Percentiles rank a stretch among this genome's conserved stretches.
Evolutionary conservation across 495 filamentous ascomycete species (phyloP).

Genomic region (Trichoderma erinaceum): DNA sequence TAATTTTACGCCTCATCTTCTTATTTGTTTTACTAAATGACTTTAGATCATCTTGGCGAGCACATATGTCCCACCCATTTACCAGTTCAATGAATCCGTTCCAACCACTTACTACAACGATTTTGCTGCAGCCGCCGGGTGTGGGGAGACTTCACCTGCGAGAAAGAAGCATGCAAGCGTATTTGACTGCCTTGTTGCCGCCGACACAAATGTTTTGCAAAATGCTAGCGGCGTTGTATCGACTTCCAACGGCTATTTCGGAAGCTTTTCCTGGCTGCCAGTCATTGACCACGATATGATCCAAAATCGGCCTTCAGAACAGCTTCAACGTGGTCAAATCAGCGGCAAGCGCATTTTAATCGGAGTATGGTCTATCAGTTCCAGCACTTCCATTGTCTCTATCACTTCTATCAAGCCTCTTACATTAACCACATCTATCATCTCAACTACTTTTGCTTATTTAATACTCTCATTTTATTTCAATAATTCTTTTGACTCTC

Average conservation of each 20-base stretch:
- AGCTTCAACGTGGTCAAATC: constrained; percentile 44
- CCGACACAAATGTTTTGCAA: constrained; percentile 46
- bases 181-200: constrained; percentile 47
- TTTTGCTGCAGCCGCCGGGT: constrained; percentile 49
- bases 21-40: neutral
- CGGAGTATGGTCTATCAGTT: constrained; percentile 22
- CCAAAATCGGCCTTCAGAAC: constrained; percentile 43
- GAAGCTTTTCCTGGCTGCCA: constrained; percentile 27
- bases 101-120: constrained; percentile 46
- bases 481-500: neutral
- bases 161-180: constrained; percentile 26
- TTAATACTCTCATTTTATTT: too few species aligned
- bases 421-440: too few species aligned
- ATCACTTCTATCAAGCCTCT: neutral
- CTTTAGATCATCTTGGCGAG: constrained; percentile 42
- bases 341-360: constrained; percentile 48
- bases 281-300: constrained; percentile 57
- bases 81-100: constrained; percentile 40
- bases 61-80: constrained; percentile 45
- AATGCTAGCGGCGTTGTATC: constrained; percentile 52
- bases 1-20: neutral
- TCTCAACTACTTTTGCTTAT: too few species aligned
- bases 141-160: constrained; percentile 26
- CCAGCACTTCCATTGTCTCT: too few species aligned
- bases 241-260: neutral